Evolutionary conservation across 768 basidiomycete species (phyloP), one percentile per base, ranked within the genome.

Genomic region (Russula brevipes): DNA sequence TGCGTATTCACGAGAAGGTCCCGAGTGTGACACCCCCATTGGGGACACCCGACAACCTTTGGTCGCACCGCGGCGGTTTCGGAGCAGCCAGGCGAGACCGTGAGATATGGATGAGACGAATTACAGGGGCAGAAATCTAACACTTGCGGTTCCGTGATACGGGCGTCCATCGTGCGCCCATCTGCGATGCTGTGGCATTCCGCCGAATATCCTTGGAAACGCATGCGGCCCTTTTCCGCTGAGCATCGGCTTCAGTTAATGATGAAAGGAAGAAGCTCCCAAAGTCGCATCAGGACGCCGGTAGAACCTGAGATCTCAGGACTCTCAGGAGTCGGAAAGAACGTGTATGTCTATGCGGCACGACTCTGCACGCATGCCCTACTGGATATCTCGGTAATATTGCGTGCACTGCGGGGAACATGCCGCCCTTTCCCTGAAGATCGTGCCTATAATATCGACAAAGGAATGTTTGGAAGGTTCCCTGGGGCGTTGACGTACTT

Each of bases 61-160:
- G 39, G 19, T 44, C 46, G 46, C 62, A 49, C 57, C 57, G 62
- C 52, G 45, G 57, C 39, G 7, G 39, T 63, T 36, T 54, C 51
- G 39, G 45, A 58, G 51, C 6, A 39, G 19, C 16, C 52, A 42
- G 45, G 17, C 16, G 33, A 58, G 30, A 6, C 42, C 39, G 58
- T 44, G 42, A 53, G 47, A 41, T 49, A 30, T 12, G 41, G 14
- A 24, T 14, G 16, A 14, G 41, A 42, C 4, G 41, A n/a, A 41
- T 50, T 51, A 36, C 16, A 19, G 16, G 30, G 8, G 46, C 52
- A 42, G 19, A 30, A 52, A 49, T 54, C 39, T 19, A 53, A 49
- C 59, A n/a, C 44, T 24, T 11, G 47, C 47, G 47, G 58, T 19
- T 35, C 58, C 47, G 63, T 51, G 49, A 50, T 55, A 42, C n/a